Conservation (phyloP, 306 rosid species). For the Malus domestica region DNA sequence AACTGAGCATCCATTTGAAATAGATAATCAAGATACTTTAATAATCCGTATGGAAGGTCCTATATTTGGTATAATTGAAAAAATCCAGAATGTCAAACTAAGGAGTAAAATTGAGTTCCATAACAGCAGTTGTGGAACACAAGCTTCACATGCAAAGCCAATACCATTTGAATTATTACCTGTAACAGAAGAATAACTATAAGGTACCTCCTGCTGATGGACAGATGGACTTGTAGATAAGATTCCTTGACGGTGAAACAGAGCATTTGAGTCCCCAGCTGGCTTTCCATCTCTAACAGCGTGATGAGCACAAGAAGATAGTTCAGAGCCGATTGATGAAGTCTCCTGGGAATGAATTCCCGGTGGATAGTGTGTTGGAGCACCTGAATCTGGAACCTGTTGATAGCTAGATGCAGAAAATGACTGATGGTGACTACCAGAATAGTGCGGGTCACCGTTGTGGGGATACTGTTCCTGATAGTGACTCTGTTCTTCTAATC, state of each 20-base stretch:
- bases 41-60: background rate
- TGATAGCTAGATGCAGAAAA: conserved; percentile 55
- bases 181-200: conserved; percentile 98
- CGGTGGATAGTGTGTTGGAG: conserved; percentile 36
- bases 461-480: conserved; percentile 70
- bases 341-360: conserved; percentile 48
- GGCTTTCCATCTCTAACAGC: conserved; percentile 43
- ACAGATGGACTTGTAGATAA: conserved; percentile 58
- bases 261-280: conserved; percentile 46
- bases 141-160: conserved; percentile 56
- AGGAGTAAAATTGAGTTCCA: conserved; percentile 31
- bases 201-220: conserved; percentile 99
- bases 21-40: background rate
- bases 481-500: conserved; percentile 67
- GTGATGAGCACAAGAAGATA: conserved; percentile 43
- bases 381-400: conserved; percentile 54
- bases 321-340: conserved; percentile 39
- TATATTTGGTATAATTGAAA: conserved; percentile 10
- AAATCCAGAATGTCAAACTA: conserved; percentile 24
- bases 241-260: conserved; percentile 53
- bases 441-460: conserved; percentile 34
- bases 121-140: conserved; percentile 28
- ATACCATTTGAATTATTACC: conserved; percentile 71
- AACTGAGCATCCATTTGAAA: background rate
- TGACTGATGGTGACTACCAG: conserved; percentile 57